A percentile compares a stretch with the other conserved stretches of the same genome.
These are phyloP conservation scores for Acaromyces ingoldii DNA, from an alignment of 1,284 basidiomycete genomes.

Conservation along the genomic window DNA sequence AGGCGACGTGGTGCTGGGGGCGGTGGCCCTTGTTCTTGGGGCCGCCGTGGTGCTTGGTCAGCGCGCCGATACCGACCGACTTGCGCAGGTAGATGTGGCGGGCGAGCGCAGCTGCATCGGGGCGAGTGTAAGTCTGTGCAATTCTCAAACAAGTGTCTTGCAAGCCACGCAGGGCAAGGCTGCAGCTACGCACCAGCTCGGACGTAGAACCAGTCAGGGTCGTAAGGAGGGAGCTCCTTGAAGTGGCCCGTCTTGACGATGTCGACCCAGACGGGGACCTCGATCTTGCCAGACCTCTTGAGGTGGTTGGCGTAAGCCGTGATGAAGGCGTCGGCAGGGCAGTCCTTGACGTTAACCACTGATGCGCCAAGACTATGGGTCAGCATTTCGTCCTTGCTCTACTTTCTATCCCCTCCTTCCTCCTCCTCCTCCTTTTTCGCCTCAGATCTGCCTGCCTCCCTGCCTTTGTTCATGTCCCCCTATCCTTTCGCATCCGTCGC, in stretches of 20 bases:
- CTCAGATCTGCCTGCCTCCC: no score
- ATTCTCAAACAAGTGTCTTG: not conserved
- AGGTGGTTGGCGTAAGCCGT: slow-evolving; percentile 85
- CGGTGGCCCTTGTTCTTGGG: slow-evolving; percentile 81
- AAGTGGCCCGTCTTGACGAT: slow-evolving; percentile 96
- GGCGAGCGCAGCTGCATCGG: slow-evolving; percentile 75
- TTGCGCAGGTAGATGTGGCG: slow-evolving; percentile 99
- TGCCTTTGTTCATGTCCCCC: no score
- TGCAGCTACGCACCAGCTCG: slow-evolving; percentile 72
- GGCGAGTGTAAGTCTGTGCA: not conserved
- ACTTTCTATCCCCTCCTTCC: no score
- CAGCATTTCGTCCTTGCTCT: no score
- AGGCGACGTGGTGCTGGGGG: slow-evolving; percentile 85
- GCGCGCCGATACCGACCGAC: slow-evolving; percentile 91
- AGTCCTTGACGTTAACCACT: slow-evolving; percentile 8
- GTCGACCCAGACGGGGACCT: slow-evolving; percentile 98
- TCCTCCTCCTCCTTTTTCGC: no score
- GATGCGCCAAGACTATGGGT: no score
- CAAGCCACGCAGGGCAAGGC: not conserved
- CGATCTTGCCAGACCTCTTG: slow-evolving; percentile 73
- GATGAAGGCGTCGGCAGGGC: slow-evolving; percentile 77
- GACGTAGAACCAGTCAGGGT: slow-evolving; percentile 99
- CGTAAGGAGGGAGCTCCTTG: slow-evolving; percentile 98
- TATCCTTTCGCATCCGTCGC: no score
- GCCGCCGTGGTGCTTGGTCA: slow-evolving; percentile 94